phyloP scores from a whole-genome alignment of 2,329 filamentous ascomycete species.

The Epichloe baconii region DNA sequence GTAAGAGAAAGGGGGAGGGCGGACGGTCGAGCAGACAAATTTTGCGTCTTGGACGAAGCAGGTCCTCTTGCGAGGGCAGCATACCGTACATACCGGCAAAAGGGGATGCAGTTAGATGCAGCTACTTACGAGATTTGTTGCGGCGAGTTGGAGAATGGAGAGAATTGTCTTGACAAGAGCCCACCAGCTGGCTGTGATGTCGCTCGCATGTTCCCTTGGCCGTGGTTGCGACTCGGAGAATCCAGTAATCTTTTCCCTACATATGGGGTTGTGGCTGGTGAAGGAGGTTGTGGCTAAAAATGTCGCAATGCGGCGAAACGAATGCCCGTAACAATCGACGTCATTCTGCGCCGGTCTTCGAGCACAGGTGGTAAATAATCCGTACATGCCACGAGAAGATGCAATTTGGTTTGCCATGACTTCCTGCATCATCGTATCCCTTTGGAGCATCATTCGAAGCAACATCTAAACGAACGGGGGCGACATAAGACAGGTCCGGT shows the following conservation, averaged over 20 bases:
- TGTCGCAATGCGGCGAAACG: not conserved
- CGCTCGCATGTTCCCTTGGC: not conserved
- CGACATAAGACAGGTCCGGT: too few species aligned
- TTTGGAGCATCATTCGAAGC: too few species aligned
- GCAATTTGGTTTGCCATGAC: too few species aligned
- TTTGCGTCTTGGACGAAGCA: not conserved
- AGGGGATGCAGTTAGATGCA: not conserved
- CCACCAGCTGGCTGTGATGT: not conserved
- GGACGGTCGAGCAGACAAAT: not conserved
- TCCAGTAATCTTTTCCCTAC: not conserved
- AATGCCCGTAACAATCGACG: not conserved
- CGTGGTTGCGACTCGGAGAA: constrained; percentile 1
- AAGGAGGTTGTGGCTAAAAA: not conserved
- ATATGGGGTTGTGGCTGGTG: not conserved
- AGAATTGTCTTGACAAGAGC: not conserved
- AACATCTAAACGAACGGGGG: too few species aligned
- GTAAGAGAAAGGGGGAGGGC: not conserved
- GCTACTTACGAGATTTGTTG: not conserved
- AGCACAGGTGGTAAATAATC: too few species aligned
- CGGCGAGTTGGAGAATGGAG: not conserved
- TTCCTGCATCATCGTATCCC: not conserved
- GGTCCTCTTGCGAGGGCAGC: not conserved
- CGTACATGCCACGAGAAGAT: too few species aligned
- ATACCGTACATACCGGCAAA: too few species aligned
- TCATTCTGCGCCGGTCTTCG: not conserved